Evolutionary conservation across 1,284 basidiomycete species (phyloP).

Genomic region (Fistulinella staudtii): DNA sequence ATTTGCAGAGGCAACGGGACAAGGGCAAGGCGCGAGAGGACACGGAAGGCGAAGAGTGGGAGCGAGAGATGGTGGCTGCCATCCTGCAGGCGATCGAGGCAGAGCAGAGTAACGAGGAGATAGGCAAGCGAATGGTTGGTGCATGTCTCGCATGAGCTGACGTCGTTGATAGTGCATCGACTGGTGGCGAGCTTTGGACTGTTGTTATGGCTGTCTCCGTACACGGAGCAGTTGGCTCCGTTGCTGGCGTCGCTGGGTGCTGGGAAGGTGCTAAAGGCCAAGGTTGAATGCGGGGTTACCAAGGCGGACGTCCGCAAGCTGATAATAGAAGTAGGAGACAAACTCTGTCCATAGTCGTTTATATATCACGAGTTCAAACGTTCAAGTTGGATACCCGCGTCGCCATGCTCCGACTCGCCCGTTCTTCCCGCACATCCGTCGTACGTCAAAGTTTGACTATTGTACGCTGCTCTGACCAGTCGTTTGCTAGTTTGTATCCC

Average conservation of each 20-base stretch:
- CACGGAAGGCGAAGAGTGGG: no score
- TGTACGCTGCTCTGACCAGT: no score
- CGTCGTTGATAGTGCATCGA: conserved; percentile 83
- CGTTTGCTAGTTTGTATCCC: no score
- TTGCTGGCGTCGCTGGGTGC: conserved; percentile 72
- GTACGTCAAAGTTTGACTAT: no score
- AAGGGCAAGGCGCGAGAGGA: no score
- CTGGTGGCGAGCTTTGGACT: conserved; percentile 73
- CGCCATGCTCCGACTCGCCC: no score
- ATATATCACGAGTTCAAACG: no score
- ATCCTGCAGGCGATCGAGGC: conserved; percentile 69
- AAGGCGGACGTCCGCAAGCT: conserved; percentile 63
- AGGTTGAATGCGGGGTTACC: conserved; percentile 50
- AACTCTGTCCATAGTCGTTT: no score
- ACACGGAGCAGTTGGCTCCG: conserved; percentile 50
- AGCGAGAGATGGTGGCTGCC: conserved; percentile 70
- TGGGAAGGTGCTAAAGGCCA: conserved; percentile 47
- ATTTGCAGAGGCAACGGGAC: conserved; percentile 58
- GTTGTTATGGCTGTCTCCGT: conserved; percentile 66
- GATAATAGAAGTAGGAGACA: conserved; percentile 68
- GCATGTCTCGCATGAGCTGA: no score
- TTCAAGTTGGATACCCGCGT: no score
- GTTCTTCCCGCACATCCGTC: no score
- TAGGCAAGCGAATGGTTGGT: no score
- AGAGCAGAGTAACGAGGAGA: conserved; percentile 73